Conservation (phyloP, 768 basidiomycete genomes). For the Coprinopsis cinerea region DNA sequence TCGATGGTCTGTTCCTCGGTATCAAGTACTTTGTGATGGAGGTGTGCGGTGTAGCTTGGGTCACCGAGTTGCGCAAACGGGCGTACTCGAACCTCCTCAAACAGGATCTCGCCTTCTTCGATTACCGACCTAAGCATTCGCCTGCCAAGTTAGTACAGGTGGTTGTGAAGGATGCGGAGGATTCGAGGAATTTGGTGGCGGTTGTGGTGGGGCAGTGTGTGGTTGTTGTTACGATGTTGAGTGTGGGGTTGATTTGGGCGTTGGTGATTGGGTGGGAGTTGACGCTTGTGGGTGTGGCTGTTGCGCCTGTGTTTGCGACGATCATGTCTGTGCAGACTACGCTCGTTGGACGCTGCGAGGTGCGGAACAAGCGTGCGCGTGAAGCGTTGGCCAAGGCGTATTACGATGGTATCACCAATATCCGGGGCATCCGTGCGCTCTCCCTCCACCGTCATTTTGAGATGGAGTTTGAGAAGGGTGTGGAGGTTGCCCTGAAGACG, state of each 20-base stretch:
- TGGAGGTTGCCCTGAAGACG: conserved; percentile 51
- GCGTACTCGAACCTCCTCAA: conserved; percentile 56
- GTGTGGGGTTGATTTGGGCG: conserved; percentile 85
- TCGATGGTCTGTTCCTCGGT: conserved; percentile 72
- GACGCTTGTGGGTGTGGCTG: conserved; percentile 82
- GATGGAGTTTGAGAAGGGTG: conserved; percentile 60
- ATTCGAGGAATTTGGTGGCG: conserved; percentile 72
- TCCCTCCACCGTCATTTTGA: conserved; percentile 70
- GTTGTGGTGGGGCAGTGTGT: conserved; percentile 64
- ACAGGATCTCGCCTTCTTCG: conserved; percentile 90
- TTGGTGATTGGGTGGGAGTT: conserved; percentile 86
- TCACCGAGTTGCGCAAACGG: conserved; percentile 50
- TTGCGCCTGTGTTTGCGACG: conserved; percentile 77
- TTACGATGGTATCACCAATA: conserved; percentile 80
- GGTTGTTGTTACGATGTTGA: conserved; percentile 77
- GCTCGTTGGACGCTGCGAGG: conserved; percentile 67
- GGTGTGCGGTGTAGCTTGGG: conserved; percentile 67
- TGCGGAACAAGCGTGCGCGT: conserved; percentile 76
- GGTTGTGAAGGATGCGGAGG: conserved; percentile 86
- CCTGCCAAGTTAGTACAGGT: conserved; percentile 62
- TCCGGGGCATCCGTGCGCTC: conserved; percentile 86
- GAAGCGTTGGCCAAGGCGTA: conserved; percentile 83
- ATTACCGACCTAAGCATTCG: conserved; percentile 47
- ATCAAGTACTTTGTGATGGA: conserved; percentile 82
- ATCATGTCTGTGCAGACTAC: conserved; percentile 70